Evolutionary conservation across 345 rosid genomes (phyloP).

Genomic region (Eucalyptus erythrocorys): DNA sequence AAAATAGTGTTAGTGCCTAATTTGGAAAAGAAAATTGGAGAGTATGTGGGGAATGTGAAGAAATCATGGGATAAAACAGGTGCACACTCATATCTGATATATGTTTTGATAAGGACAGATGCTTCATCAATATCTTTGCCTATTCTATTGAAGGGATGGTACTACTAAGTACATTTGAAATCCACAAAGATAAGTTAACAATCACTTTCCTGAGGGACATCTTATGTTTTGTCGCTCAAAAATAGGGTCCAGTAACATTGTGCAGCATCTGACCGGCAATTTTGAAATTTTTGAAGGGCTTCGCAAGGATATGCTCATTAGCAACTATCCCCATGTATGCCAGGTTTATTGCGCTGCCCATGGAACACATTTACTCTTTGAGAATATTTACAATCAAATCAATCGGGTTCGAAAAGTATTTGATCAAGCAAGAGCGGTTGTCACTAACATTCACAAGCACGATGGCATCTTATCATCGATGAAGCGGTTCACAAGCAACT

Average conservation of each 20-base stretch:
- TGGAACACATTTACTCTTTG: background rate
- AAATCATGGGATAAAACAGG: background rate
- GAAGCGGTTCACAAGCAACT: background rate
- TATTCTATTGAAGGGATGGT: background rate
- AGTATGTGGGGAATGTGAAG: background rate
- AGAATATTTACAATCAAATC: background rate
- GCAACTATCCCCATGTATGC: background rate
- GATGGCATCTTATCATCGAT: background rate
- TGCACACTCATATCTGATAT: background rate
- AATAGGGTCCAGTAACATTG: background rate
- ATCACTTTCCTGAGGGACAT: background rate
- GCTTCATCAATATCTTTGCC: too few species aligned
- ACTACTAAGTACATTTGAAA: background rate
- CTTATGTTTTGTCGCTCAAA: background rate
- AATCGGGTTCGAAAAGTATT: background rate
- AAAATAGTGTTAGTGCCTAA: background rate
- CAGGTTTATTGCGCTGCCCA: background rate
- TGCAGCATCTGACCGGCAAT: background rate
- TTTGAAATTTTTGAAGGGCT: too few species aligned
- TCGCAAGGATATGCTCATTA: background rate
- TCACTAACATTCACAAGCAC: background rate
- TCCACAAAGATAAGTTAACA: too few species aligned
- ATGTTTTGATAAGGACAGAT: fast-evolving
- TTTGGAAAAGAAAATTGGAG: background rate
- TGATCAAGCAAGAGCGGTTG: background rate